Evolutionary conservation across 768 basidiomycete genomes (phyloP), one percentile per base, ranked within the genome.

Genomic region (Pleurotus djamor): DNA sequence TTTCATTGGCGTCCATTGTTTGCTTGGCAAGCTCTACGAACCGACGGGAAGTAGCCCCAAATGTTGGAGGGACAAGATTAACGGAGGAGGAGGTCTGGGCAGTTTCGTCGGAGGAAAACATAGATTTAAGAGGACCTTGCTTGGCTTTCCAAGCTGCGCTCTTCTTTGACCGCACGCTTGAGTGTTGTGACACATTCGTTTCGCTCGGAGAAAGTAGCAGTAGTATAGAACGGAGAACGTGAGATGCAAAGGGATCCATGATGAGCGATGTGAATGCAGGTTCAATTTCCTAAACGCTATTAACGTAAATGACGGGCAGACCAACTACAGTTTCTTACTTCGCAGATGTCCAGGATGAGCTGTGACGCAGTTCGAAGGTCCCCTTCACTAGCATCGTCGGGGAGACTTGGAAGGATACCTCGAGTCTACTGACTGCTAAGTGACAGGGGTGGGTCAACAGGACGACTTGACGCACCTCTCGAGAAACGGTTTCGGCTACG

Each of bases 231-330:
- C 96, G 88, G 48, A 96, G 63, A 45, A 95, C 92, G 64, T 98
- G 96, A 0, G 96, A 96, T 37, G 90, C 94, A 66, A 94, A 96
- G 35, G 90, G 87, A 65, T 96, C 87, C 76, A 88, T 86, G 43
- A 96, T 74, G 47, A 96, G 82, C 6, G 79, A 74, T 0, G 85
- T 71, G 36, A 96, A 76, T 3, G 73, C 70, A 0, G 88, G 85
- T 1, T 86, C 66, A 36, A 98, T 67, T 80, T 96, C 94, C 89
- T 94, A 59, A 2, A 58, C 35, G 2, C 38, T 17, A 17, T 51
- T 45, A 49, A 44, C 41, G 38, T 10, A 48, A 49, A 5, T 37
- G 49, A 43, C 58, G 34, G 57, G 41, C 36, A 65, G 16, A 44
- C 48, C 64, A n/a, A 36, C 65, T 28, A 59, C 64, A 28, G 21